phyloP scores from a whole-genome alignment of 371 early-diverging fungal species.

The Apophysomyces trapeziformis region DNA sequence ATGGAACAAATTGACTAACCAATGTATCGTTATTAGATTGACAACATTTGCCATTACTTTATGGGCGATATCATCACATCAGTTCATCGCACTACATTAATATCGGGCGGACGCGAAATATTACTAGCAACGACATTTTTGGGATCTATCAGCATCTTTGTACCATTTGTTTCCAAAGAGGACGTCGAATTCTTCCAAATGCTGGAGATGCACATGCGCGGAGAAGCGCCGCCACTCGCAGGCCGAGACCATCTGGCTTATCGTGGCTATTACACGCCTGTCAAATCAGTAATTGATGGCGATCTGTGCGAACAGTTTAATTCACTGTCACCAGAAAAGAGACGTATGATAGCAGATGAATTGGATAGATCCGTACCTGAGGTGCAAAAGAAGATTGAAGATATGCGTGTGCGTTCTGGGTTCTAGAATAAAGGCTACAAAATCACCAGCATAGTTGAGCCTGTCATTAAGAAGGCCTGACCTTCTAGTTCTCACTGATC shows the following conservation, averaged over 20 bases:
- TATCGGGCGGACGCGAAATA: slow-evolving; percentile 85
- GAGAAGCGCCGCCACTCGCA: slow-evolving; percentile 74
- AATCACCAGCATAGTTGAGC: neutral
- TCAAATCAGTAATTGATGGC: slow-evolving; percentile 89
- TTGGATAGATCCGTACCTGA: slow-evolving; percentile 88
- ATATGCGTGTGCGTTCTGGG: slow-evolving; percentile 70
- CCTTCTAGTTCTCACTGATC: neutral
- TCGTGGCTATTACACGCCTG: slow-evolving; percentile 83
- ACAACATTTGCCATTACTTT: slow-evolving; percentile 76
- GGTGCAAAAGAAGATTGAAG: slow-evolving; percentile 92
- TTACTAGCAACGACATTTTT: slow-evolving; percentile 86
- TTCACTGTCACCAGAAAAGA: slow-evolving; percentile 70
- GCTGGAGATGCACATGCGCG: slow-evolving; percentile 90
- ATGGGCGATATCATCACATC: slow-evolving; percentile 89
- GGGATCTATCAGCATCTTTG: slow-evolving; percentile 83
- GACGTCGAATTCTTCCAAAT: slow-evolving; percentile 94
- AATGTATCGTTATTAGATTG: slow-evolving; percentile 40
- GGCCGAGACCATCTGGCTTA: slow-evolving; percentile 92
- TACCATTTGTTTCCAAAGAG: slow-evolving; percentile 86
- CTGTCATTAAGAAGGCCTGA: neutral
- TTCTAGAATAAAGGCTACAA: slow-evolving; percentile 34
- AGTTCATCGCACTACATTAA: slow-evolving; percentile 74
- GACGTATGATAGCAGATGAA: slow-evolving; percentile 81
- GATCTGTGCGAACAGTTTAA: slow-evolving; percentile 90
- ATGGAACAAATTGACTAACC: neutral